Percentiles rank a stretch among this genome's conserved stretches.
Evolutionary conservation across 179 eudicot genomes (phyloP).

Genomic region (Vitellaria paradoxa): DNA sequence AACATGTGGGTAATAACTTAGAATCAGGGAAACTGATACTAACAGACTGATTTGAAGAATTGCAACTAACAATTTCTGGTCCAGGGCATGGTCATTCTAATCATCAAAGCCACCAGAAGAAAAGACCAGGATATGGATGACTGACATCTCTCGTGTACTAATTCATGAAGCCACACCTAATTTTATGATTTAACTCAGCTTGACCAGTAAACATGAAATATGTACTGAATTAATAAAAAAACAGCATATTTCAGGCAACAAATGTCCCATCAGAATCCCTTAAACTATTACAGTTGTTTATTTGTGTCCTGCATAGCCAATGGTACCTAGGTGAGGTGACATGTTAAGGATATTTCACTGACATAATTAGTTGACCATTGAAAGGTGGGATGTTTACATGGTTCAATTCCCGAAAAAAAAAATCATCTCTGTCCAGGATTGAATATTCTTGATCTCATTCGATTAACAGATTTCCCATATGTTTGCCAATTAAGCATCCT

Average conservation of each 20-base stretch:
- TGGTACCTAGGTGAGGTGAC: not conserved
- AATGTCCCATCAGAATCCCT: not conserved
- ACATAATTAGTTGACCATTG: not conserved
- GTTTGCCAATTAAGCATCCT: no score
- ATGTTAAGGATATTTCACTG: not conserved
- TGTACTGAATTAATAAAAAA: not conserved
- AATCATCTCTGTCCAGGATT: no score
- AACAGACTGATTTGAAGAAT: not conserved
- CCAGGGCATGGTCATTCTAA: no score
- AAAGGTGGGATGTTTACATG: no score
- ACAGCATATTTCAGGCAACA: not conserved
- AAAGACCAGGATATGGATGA: no score
- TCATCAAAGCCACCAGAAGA: no score
- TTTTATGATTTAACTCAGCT: not conserved
- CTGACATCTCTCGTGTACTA: not conserved
- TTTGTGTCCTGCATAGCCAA: not conserved
- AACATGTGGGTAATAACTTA: not conserved
- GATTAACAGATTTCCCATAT: no score
- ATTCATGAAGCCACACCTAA: not conserved
- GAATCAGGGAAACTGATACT: not conserved
- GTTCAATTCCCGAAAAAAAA: no score
- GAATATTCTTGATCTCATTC: no score
- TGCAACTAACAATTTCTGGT: not conserved
- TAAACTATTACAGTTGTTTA: not conserved
- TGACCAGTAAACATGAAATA: not conserved